These are phyloP conservation scores for Malus hybrid DNA, from an alignment of 331 rosid genomes.

Conservation along the genomic window DNA sequence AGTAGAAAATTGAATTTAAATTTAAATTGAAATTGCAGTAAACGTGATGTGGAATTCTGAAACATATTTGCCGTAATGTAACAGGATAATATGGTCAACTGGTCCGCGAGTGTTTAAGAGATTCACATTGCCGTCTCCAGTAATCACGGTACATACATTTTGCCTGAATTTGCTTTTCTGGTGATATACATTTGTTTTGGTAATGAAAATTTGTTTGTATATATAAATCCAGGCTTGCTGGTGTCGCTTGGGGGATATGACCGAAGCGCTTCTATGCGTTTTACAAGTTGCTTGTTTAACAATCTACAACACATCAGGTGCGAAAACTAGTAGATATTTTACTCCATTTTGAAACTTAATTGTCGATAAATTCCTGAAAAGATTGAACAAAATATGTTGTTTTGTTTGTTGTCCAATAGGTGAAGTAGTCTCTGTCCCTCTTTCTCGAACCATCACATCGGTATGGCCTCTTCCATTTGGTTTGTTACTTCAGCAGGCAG, in stretches of 20 bases:
- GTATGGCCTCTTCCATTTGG: constrained; percentile 98
- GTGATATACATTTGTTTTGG: background rate
- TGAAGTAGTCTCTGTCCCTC: constrained; percentile 67
- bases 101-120: constrained; percentile 87
- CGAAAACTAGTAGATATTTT: constrained; percentile 14
- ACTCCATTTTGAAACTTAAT: background rate
- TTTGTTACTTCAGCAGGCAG: constrained; percentile 74
- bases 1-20: background rate
- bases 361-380: background rate
- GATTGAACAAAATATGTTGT: background rate
- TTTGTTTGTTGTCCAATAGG: constrained; percentile 36
- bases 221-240: constrained; percentile 63
- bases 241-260: constrained; percentile 67
- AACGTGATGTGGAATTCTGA: background rate
- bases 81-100: constrained; percentile 85
- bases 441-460: constrained; percentile 49
- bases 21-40: background rate
- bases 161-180: constrained; percentile 1
- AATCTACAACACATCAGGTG: constrained; percentile 78
- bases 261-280: constrained; percentile 79
- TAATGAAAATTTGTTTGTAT: background rate
- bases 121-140: constrained; percentile 56
- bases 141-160: constrained; percentile 42
- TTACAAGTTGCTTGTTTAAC: constrained; percentile 71
- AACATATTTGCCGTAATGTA: background rate